A percentile compares a stretch with the other conserved stretches of the same genome.
Evolutionary conservation across 208 protist species (phyloP).

Genomic region (Borovskyia barvae): DNA sequence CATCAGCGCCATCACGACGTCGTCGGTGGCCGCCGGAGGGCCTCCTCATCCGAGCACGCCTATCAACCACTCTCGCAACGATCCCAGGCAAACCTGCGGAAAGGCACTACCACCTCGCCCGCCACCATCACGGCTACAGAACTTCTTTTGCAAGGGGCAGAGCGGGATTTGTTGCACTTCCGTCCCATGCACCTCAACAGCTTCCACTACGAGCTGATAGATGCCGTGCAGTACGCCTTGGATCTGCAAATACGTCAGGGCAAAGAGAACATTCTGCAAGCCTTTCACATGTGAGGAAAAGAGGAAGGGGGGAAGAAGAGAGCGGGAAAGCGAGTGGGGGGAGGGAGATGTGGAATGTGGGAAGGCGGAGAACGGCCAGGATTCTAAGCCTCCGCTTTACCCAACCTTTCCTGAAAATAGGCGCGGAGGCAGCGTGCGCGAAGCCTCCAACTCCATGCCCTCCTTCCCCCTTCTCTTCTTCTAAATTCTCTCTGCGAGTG

Average conservation of each 20-base stretch:
- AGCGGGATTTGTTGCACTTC: constrained; percentile 46
- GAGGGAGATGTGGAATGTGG: no score
- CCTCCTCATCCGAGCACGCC: no score
- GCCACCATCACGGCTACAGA: not conserved
- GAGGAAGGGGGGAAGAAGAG: no score
- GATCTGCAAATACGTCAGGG: constrained; percentile 49
- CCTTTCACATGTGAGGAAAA: constrained; percentile 59
- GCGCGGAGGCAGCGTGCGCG: not conserved
- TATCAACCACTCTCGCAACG: no score
- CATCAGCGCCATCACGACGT: not conserved
- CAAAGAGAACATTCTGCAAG: constrained; percentile 37
- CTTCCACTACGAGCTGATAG: constrained; percentile 63
- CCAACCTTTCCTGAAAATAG: not conserved
- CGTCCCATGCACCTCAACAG: constrained; percentile 59
- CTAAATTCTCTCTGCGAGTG: constrained; percentile 2
- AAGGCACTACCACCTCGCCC: no score
- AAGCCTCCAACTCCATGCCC: no score
- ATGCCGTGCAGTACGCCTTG: constrained; percentile 58
- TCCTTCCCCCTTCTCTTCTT: constrained; percentile 13
- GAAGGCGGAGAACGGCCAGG: no score
- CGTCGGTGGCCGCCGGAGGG: not conserved
- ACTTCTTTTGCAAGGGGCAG: constrained; percentile 29
- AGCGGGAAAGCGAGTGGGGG: no score
- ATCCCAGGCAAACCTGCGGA: no score
- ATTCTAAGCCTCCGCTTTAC: no score